Evolutionary conservation across 768 basidiomycete genomes (phyloP).

Genomic region (Boletus sp.): DNA sequence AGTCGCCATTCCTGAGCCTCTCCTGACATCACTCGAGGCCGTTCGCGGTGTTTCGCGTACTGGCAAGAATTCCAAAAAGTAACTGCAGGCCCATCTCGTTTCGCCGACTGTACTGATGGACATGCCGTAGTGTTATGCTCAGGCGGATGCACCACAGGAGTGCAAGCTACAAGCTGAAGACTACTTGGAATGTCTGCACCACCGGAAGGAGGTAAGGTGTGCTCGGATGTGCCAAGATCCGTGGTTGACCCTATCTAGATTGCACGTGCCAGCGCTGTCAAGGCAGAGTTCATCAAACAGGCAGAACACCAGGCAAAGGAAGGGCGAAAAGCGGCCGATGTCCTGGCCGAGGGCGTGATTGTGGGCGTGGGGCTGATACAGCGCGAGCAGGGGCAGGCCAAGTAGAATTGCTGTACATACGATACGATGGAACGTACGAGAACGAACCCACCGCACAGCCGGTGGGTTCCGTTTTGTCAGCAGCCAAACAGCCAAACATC

Average conservation of each 20-base stretch:
- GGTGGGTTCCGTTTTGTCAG: conserved; percentile 26
- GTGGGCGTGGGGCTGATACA: conserved; percentile 75
- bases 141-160: conserved; percentile 67
- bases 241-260: conserved; percentile 37
- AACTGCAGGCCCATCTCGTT: not conserved
- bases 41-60: conserved; percentile 82
- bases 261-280: conserved; percentile 64
- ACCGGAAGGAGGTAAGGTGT: conserved; percentile 74
- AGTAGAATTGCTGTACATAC: not conserved
- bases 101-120: conserved; percentile 8
- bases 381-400: conserved; percentile 29
- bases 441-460: conserved; percentile 8
- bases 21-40: conserved; percentile 45
- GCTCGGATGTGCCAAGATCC: not conserved
- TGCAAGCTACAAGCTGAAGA: conserved; percentile 75
- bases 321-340: conserved; percentile 67
- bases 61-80: conserved; percentile 91
- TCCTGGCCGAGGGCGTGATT: conserved; percentile 69
- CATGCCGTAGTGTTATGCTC: conserved; percentile 71
- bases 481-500: conserved; percentile 40
- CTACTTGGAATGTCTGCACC: conserved; percentile 90
- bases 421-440: conserved; percentile 9
- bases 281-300: conserved; percentile 67
- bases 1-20: not conserved
- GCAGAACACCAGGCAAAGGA: conserved; percentile 63